Evolutionary conservation across 306 rosid genomes (phyloP).

Genomic region (Gynostemma pentaphyllum): DNA sequence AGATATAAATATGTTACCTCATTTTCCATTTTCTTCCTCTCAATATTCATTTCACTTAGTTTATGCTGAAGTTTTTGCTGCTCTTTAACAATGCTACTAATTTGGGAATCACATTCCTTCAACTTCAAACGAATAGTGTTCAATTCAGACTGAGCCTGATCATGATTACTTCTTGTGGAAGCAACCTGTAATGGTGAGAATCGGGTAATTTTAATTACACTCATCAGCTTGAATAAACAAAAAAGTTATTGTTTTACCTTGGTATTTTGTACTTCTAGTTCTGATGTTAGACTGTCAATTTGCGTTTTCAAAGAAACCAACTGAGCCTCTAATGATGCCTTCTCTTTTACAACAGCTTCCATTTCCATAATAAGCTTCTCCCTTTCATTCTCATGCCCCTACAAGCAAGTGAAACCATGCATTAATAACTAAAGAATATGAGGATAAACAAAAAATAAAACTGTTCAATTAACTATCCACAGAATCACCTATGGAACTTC

Average conservation of each 20-base stretch:
- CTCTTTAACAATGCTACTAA: conserved; percentile 55
- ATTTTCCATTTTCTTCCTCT: conserved; percentile 89
- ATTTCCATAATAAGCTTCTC: conserved; percentile 92
- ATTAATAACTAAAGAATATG: not conserved
- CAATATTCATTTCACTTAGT: conserved; percentile 68
- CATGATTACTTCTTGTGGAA: conserved; percentile 50
- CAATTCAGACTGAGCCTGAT: conserved; percentile 48
- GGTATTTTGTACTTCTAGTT: conserved; percentile 55
- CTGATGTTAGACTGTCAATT: conserved; percentile 40
- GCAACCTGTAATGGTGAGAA: conserved; percentile 42
- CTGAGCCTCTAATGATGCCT: conserved; percentile 57
- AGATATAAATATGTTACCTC: conserved; percentile 42
- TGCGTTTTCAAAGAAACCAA: conserved; percentile 42
- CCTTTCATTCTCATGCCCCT: conserved; percentile 93
- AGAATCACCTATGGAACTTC: not conserved
- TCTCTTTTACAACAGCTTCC: conserved; percentile 76
- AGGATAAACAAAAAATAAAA: not conserved
- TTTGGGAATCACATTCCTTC: conserved; percentile 79
- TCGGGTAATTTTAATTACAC: not conserved
- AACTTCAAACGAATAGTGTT: conserved; percentile 51
- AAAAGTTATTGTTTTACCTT: conserved; percentile 32
- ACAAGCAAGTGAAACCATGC: conserved; percentile 15
- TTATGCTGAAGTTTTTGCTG: conserved; percentile 60
- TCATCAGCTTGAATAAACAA: not conserved
- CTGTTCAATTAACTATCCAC: not conserved